Conservation (phyloP, 2,329 filamentous ascomycete species). For the Neopestalotiopsis clavispora region DNA sequence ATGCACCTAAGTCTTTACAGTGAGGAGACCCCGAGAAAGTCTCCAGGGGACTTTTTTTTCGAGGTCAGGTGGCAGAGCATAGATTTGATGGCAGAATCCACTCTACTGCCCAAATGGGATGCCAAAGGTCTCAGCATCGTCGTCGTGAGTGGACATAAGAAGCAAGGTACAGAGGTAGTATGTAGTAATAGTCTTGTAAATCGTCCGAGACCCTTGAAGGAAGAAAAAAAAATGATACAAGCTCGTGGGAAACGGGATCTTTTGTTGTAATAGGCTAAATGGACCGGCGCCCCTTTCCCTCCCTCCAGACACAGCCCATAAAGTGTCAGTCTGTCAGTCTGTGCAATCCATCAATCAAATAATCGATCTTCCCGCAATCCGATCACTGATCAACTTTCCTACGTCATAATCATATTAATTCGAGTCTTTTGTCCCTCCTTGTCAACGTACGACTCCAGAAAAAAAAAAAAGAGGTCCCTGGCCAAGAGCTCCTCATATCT, state of each 20-base stretch:
- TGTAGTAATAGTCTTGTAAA: not conserved
- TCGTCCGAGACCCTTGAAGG: not conserved
- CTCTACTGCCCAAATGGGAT: not conserved
- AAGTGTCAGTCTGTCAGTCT: not conserved
- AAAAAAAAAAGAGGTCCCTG: constrained; percentile 1
- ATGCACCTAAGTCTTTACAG: not conserved
- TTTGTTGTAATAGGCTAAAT: constrained; percentile 7
- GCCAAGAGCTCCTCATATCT: constrained; percentile 2
- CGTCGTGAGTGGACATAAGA: constrained; percentile 1
- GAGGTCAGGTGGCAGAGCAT: not conserved
- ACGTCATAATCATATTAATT: constrained; percentile 20
- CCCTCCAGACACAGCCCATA: not conserved
- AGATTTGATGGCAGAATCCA: not conserved
- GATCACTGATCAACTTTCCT: constrained; percentile 16
- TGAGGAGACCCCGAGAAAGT: not conserved
- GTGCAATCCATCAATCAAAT: too few relatives aligned
- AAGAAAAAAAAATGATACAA: not conserved
- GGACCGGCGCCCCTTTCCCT: constrained; percentile 3
- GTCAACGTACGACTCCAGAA: constrained; percentile 9
- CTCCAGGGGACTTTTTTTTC: not conserved
- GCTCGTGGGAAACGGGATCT: not conserved
- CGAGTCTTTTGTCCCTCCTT: constrained; percentile 9
- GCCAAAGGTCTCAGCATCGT: not conserved
- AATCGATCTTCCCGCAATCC: not conserved
- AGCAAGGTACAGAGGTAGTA: not conserved